phyloP scores from a whole-genome alignment of 345 rosid genomes.

The Salix brachista region DNA sequence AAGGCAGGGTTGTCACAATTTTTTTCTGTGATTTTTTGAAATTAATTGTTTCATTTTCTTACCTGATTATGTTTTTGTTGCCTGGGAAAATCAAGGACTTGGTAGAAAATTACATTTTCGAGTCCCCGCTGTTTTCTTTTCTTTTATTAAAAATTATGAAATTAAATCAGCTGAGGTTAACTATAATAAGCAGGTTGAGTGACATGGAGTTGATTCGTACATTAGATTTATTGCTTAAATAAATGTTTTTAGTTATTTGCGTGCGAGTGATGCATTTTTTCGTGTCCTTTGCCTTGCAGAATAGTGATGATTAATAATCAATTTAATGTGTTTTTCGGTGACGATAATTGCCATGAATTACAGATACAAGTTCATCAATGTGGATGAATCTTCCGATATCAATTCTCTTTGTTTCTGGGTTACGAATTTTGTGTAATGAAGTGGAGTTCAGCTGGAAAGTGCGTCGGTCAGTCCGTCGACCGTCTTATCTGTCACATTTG shows the following conservation, averaged over 20 bases:
- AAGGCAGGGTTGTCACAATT: background rate
- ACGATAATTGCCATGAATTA: background rate
- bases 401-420: constrained; percentile 43
- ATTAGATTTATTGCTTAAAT: background rate
- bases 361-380: constrained; percentile 95
- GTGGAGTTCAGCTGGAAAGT: constrained; percentile 82
- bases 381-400: constrained; percentile 91
- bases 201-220: background rate
- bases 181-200: background rate
- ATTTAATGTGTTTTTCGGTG: background rate
- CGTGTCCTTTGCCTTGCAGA: background rate
- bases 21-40: background rate
- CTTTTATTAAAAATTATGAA: background rate
- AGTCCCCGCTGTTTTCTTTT: background rate
- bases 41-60: background rate
- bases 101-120: background rate
- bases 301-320: background rate
- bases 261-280: background rate
- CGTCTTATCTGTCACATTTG: constrained; percentile 46
- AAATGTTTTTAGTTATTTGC: background rate
- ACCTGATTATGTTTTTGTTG: background rate
- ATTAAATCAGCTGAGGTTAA: background rate
- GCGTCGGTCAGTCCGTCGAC: constrained; percentile 11
- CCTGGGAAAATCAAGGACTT: background rate
- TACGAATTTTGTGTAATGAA: constrained; percentile 51